These are phyloP conservation scores for Dalbergia cochinchinensis DNA, from an alignment of 306 rosid genomes.

Conservation along the genomic window DNA sequence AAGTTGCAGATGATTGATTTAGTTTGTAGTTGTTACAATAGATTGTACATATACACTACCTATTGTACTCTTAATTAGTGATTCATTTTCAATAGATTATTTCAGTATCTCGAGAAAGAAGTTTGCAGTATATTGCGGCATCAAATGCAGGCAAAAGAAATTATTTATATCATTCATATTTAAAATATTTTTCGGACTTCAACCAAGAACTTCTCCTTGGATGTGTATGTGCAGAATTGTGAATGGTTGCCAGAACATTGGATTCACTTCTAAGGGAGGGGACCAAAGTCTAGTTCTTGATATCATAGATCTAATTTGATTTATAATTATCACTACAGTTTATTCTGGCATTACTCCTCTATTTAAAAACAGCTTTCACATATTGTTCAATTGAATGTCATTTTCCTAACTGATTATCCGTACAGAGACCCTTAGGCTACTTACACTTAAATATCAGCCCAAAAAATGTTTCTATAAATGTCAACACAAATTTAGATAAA, in stretches of 20 bases:
- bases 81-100: background rate
- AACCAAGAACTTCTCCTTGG: no score
- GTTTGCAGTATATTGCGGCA: slow-evolving; percentile 2
- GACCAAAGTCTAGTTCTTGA: background rate
- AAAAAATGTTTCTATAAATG: no score
- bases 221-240: no score
- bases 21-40: background rate
- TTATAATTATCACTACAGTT: background rate
- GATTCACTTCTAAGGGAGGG: background rate
- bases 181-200: no score
- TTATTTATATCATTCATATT: no score
- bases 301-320: background rate
- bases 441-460: no score
- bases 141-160: background rate
- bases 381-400: background rate
- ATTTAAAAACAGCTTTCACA: background rate
- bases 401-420: background rate
- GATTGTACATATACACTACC: slow-evolving; percentile 5
- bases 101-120: background rate
- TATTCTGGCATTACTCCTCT: background rate
- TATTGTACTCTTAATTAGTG: background rate
- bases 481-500: no score
- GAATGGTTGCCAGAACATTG: background rate
- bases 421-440: background rate
- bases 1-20: slow-evolving; percentile 29